phyloP scores from a whole-genome alignment of 2,329 filamentous ascomycete genomes.

The Exophiala calicioides region DNA sequence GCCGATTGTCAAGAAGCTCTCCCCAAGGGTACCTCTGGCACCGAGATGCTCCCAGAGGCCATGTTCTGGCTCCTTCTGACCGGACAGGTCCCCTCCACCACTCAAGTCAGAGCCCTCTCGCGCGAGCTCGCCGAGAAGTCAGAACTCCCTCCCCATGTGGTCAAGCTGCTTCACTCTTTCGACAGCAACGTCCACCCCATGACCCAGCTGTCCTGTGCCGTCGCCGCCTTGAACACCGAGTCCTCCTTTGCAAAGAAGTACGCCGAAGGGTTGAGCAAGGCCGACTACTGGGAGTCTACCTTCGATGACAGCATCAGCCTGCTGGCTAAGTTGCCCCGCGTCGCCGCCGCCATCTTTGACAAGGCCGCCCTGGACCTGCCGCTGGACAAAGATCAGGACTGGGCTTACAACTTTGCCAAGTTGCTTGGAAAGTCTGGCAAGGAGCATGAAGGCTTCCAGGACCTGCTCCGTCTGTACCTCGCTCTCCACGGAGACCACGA shows the following conservation, averaged over 20 bases:
- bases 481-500: constrained; percentile 98
- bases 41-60: constrained; percentile 96
- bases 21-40: constrained; percentile 87
- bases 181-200: constrained; percentile 92
- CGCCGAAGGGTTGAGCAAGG: constrained; percentile 86
- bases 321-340: constrained; percentile 92
- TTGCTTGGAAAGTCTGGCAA: constrained; percentile 89
- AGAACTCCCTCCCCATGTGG: constrained; percentile 76
- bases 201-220: constrained; percentile 95
- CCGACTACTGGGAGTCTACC: constrained; percentile 97
- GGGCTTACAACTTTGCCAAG: constrained; percentile 97
- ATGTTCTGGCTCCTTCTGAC: constrained; percentile 99
- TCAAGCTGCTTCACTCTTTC: constrained; percentile 85
- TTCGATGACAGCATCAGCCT: constrained; percentile 94
- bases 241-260: constrained; percentile 93
- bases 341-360: constrained; percentile 97
- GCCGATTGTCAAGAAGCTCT: constrained; percentile 94
- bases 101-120: constrained; percentile 79
- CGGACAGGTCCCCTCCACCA: constrained; percentile 80
- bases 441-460: constrained; percentile 91
- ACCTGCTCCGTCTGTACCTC: constrained; percentile 88
- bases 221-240: constrained; percentile 92
- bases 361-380: constrained; percentile 72
- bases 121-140: constrained; percentile 85
- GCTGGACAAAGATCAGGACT: constrained; percentile 84